Evolutionary conservation across 257 asterid species (phyloP).

Genomic region (Buddleja alternifolia): DNA sequence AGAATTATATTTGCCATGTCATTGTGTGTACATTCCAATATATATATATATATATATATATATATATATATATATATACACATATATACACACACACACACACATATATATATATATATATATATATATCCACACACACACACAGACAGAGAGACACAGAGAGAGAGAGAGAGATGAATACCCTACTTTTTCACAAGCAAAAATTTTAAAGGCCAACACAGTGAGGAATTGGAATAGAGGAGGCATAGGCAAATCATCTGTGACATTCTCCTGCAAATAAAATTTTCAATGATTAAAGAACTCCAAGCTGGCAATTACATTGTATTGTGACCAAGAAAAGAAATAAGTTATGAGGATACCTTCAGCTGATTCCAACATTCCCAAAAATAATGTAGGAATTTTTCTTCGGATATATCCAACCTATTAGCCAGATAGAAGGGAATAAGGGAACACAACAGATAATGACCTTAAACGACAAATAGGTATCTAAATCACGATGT

Average conservation of each 20-base stretch:
- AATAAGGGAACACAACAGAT: conserved; percentile 16
- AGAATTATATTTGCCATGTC: no score
- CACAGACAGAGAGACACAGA: conserved; percentile 8
- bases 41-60: no score
- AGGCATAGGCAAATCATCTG: conserved; percentile 89
- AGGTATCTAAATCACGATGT: conserved; percentile 11
- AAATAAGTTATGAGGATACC: conserved; percentile 42
- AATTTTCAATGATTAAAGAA: conserved; percentile 26
- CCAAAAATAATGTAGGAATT: conserved; percentile 80
- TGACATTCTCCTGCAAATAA: conserved; percentile 61
- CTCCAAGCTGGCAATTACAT: conserved; percentile 13
- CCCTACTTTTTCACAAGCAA: conserved; percentile 71
- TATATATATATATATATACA: not conserved
- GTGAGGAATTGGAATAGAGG: conserved; percentile 94
- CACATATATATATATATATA: no score
- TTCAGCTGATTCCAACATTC: conserved; percentile 81
- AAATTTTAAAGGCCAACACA: conserved; percentile 76
- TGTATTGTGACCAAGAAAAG: not conserved
- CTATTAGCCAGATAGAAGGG: conserved; percentile 47
- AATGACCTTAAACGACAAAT: conserved; percentile 10
- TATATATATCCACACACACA: not conserved
- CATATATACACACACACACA: not conserved
- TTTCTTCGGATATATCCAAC: conserved; percentile 82
- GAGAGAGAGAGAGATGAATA: not conserved
- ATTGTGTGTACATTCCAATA: no score